Evolutionary conservation across 2,329 filamentous ascomycete species (phyloP), one percentile per base, ranked within the genome.

Genomic region (Rosellinia necatrix): DNA sequence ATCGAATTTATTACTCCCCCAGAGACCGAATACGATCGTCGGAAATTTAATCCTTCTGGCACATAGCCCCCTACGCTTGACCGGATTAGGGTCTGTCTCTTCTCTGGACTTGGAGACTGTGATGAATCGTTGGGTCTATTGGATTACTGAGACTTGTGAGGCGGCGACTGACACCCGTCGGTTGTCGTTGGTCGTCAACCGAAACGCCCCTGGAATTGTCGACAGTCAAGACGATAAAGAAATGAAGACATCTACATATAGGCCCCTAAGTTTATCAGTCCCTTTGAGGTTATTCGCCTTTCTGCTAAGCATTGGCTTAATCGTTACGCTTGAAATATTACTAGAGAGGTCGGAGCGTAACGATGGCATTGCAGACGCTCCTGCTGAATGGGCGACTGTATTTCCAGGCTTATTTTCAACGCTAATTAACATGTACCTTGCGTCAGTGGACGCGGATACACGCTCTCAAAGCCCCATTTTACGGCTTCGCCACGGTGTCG

Each of bases 41-140:
- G 38, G 48, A 6, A 51, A 42, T 27, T 37, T 17, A 7, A 19
- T 37, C 48, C 27, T 43, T 34, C 30, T 51, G 19, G 38, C 48
- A 10, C 35, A 43, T 43, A 43, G 8, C 37, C 40, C 40, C 9
- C 24, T 35, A 9, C n/a, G 25, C 6, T 37, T 51, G 37, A 43
- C 37, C 25, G 37, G 38, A 27, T 15, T 25, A 2, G 48, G 35
- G 7, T 34, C 17, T 8, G 29, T 24, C 7, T 42, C 29, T 29
- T 7, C n/a, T 4, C 22, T 17, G 15, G 17, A 51, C 30, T 43
- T 51, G 38, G 15, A 35, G 13, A 10, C 27, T 19, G n/a, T 35
- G 1, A 1, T 51, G 12, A 9, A 35, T 51, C 7, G 12, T 19
- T 51, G 48, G 48, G 19, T 49, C 17, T 49, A 40, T 49, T 22